These are phyloP conservation scores for Glebionis coronaria DNA, from an alignment of 129 eudicot species.

Conservation along the genomic window DNA sequence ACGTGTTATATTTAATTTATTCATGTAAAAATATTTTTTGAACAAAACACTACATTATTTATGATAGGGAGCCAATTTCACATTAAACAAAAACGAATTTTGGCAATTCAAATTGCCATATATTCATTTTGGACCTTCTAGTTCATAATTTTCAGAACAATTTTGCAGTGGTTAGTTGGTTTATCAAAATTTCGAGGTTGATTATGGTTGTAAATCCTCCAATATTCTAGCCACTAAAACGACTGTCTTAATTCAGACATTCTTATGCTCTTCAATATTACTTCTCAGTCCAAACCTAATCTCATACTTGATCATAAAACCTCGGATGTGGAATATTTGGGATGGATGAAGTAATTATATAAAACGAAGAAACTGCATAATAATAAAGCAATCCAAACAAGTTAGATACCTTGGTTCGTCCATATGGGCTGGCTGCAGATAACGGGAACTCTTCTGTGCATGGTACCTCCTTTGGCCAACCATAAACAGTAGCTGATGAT, in stretches of 20 bases:
- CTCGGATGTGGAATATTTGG: not conserved
- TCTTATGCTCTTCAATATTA: not conserved
- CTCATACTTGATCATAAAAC: not conserved
- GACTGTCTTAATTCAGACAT: not conserved
- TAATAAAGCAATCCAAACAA: not conserved
- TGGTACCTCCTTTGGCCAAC: slow-evolving; percentile 87
- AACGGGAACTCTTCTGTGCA: slow-evolving; percentile 84
- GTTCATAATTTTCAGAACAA: not conserved
- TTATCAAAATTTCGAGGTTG: not conserved
- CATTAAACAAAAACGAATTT: too few relatives aligned
- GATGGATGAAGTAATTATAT: not conserved
- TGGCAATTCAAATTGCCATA: too few relatives aligned
- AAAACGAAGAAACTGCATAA: not conserved
- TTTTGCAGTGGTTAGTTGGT: not conserved
- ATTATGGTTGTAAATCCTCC: slow-evolving; percentile 1
- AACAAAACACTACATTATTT: too few relatives aligned
- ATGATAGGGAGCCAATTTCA: too few relatives aligned
- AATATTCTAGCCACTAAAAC: not conserved
- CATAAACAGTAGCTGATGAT: slow-evolving; percentile 85
- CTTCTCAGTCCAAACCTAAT: not conserved
- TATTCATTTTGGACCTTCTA: not conserved
- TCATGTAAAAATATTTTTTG: too few relatives aligned
- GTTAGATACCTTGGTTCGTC: slow-evolving; percentile 72
- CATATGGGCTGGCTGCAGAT: slow-evolving; percentile 79
- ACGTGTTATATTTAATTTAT: too few relatives aligned